Evolutionary conservation across 73 alveolate genomes (phyloP).

Genomic region (Durusdinium trenchii): DNA sequence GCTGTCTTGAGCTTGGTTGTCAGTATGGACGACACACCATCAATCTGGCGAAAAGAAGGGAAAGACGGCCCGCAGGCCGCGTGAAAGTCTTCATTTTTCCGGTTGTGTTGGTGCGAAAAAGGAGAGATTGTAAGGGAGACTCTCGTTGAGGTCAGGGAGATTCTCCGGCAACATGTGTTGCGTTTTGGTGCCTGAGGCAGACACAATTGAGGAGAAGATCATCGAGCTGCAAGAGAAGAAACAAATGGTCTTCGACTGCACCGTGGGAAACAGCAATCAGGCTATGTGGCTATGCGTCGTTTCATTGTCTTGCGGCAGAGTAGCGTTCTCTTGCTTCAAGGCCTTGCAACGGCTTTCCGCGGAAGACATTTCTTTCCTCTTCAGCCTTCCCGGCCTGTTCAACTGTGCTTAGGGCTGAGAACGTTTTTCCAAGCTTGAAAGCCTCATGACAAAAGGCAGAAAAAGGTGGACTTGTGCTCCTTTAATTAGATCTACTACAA

Average conservation of each 20-base stretch:
- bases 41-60: neutral
- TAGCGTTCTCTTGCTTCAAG: too few species aligned
- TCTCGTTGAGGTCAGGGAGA: neutral
- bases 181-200: neutral
- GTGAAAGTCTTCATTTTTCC: neutral
- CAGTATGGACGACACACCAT: too few species aligned
- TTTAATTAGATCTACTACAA: too few species aligned
- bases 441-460: too few species aligned
- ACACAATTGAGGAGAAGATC: constrained; percentile 84
- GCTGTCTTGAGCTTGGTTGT: constrained; percentile 97
- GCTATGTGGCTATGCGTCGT: too few species aligned
- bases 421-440: neutral
- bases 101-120: neutral
- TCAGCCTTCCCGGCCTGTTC: constrained; percentile 20
- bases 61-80: neutral
- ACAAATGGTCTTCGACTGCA: constrained; percentile 91
- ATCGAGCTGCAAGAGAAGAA: constrained; percentile 86
- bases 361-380: constrained; percentile 80
- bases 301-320: neutral
- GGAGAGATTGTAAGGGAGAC: neutral
- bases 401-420: neutral
- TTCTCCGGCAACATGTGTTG: neutral
- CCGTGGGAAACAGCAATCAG: constrained; percentile 93
- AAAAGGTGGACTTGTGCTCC: too few species aligned
- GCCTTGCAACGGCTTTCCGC: constrained; percentile 65